phyloP scores from a whole-genome alignment of 495 filamentous ascomycete species.

The Trypethelium eluteriae region DNA sequence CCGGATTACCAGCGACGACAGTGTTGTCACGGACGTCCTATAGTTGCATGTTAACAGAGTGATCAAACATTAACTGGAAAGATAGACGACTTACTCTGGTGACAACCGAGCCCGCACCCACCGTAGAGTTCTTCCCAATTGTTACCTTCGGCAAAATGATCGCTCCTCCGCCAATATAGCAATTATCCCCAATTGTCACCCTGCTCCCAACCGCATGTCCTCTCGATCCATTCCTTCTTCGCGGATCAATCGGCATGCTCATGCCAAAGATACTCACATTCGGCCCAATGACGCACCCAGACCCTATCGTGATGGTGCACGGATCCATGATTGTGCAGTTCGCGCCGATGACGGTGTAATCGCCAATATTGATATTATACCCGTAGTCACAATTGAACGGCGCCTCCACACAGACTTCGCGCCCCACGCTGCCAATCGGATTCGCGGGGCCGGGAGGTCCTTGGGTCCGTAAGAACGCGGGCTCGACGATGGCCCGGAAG shows the following conservation, averaged over 20 bases:
- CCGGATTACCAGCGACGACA: conserved; percentile 57
- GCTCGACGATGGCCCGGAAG: conserved; percentile 61
- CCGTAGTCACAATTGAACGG: conserved; percentile 95
- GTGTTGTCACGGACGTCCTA: conserved; percentile 55
- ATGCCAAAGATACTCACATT: conserved; percentile 81
- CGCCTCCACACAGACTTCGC: conserved; percentile 71
- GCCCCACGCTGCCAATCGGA: conserved; percentile 59
- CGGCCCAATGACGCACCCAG: conserved; percentile 72
- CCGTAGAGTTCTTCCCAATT: conserved; percentile 34
- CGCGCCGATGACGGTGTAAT: conserved; percentile 75
- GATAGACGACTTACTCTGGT: conserved; percentile 31
- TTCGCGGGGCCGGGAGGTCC: conserved; percentile 22
- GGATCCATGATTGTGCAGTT: conserved; percentile 86
- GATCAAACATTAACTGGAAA: not conserved
- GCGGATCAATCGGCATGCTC: conserved; percentile 67
- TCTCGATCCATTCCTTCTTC: conserved; percentile 63
- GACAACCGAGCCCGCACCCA: conserved; percentile 37
- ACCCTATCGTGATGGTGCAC: conserved; percentile 64
- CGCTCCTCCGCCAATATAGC: conserved; percentile 78
- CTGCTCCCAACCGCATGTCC: conserved; percentile 63
- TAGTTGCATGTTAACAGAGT: conserved; percentile 4
- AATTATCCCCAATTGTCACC: conserved; percentile 80
- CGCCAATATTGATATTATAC: conserved; percentile 84
- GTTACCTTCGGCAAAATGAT: conserved; percentile 58
- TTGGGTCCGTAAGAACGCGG: conserved; percentile 22